Base-by-base conservation (phyloP, 768 basidiomycete genomes). In the Pholiota microspora region DNA sequence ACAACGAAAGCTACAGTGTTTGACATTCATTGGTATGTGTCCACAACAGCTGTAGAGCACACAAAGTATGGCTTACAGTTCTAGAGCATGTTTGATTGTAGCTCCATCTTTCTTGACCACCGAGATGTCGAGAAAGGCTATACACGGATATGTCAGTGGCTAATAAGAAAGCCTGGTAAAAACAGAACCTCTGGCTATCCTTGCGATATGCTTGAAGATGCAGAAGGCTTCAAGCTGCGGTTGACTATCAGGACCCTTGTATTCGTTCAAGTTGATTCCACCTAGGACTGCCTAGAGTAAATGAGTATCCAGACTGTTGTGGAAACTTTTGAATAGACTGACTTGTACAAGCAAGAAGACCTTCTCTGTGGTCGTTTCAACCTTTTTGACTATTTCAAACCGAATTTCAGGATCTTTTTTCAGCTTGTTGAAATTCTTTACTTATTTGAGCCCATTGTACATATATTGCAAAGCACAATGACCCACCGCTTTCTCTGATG, bases 291-390 rank as follows among this genome's bases (percentile, higher is more conserved):
- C 86, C 89, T 95, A 13, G 23, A 38, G 8, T 45, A 35, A 49
- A 45, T 9, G 45, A 27, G n/a, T 28, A 15, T 9, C 25, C 12
- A 25, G 36, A n/a, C 13, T 31, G 48, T 18, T n/a, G 21, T 40
- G 15, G 7, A n/a, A 23, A 28, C 12, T 40, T 4, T 46, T 15
- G 32, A 28, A 18, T 8, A 24, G 40, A 27, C 69, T 53, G 45
- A 89, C 89, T 71, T 96, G 94, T 4, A 93, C 83, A 36, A 94
- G 72, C 5, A 95, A 65, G 66, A 90, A 85, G 8, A 90, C 78
- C 67, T 96, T 96, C 66, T 96, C 92, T 3, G 76, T 68, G 0
- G 86, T 78, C 58, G 79, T 85, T 42, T 87, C 86, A 4, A 87
- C 70, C 58, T 85, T 91, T 68, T 84, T 85, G 4, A 3, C 23